These are phyloP conservation scores for Phytophthora podocarpi DNA, from an alignment of 352 stramenopile genomes.

Conservation along the genomic window DNA sequence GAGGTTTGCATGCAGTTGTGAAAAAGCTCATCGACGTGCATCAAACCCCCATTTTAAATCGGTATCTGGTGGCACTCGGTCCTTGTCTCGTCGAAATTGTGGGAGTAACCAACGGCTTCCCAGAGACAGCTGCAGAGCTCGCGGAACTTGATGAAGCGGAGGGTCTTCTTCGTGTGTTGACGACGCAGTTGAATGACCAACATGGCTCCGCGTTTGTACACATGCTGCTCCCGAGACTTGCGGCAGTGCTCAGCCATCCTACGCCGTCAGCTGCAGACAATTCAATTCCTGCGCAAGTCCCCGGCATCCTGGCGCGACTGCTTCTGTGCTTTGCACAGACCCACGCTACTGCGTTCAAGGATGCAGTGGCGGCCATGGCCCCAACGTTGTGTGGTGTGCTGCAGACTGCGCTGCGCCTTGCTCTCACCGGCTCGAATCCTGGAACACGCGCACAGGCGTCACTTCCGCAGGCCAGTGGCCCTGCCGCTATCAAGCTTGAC, in stretches of 20 bases:
- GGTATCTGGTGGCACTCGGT: slow-evolving; percentile 53
- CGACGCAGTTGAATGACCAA: slow-evolving; percentile 50
- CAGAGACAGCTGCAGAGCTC: slow-evolving; percentile 25
- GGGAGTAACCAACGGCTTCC: slow-evolving; percentile 28
- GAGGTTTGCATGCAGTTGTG: slow-evolving; percentile 38
- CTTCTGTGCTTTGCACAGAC: slow-evolving; percentile 63
- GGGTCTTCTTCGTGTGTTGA: slow-evolving; percentile 51
- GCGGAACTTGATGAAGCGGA: slow-evolving; percentile 51
- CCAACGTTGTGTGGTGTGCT: slow-evolving; percentile 42
- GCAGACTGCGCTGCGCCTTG: slow-evolving; percentile 48
- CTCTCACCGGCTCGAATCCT: slow-evolving; percentile 37
- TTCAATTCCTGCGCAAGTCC: slow-evolving; percentile 23
- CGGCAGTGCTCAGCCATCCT: slow-evolving; percentile 35
- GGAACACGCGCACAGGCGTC: slow-evolving; percentile 9
- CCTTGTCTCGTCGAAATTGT: slow-evolving; percentile 46
- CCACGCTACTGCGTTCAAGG: slow-evolving; percentile 55
- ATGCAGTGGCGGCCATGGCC: slow-evolving; percentile 49
- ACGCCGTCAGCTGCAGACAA: slow-evolving; percentile 12
- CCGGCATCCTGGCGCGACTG: slow-evolving; percentile 38
- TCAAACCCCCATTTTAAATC: slow-evolving; percentile 40
- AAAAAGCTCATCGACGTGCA: slow-evolving; percentile 53
- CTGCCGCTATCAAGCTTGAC: slow-evolving; percentile 40
- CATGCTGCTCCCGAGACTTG: slow-evolving; percentile 64
- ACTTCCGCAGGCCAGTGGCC: not conserved
- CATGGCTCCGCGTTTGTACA: slow-evolving; percentile 58